Evolutionary conservation across 1,284 basidiomycete species (phyloP).

Genomic region (Mycosarcoma maydis): DNA sequence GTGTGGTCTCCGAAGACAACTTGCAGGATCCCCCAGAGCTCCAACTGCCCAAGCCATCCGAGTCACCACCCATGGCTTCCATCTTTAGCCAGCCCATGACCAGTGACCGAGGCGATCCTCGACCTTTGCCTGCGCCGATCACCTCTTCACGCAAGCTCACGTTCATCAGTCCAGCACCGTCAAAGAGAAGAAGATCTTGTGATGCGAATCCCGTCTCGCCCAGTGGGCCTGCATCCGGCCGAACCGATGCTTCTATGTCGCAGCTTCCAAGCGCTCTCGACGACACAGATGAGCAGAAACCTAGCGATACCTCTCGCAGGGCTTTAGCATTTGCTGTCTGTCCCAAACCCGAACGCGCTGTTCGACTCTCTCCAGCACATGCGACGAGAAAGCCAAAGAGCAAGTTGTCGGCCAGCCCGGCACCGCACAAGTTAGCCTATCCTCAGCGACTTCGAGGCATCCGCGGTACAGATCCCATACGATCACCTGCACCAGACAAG

Average conservation of each 20-base stretch:
- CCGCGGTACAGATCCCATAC: conserved; percentile 32
- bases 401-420: conserved; percentile 43
- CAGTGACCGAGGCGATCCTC: too few relatives aligned
- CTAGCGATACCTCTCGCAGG: conserved; percentile 6
- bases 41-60: conserved; percentile 3
- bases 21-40: not conserved
- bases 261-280: not conserved
- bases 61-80: conserved; percentile 2
- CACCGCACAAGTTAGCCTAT: conserved; percentile 38
- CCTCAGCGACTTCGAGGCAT: conserved; percentile 34
- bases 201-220: not conserved
- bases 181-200: conserved; percentile 7
- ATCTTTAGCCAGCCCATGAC: too few relatives aligned
- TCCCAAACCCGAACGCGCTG: conserved; percentile 30
- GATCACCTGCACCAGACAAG: conserved; percentile 34
- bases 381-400: conserved; percentile 6
- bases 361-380: conserved; percentile 18
- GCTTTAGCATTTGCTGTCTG: conserved; percentile 35
- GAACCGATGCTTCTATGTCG: not conserved
- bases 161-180: conserved; percentile 28
- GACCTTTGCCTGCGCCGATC: not conserved
- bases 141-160: conserved; percentile 20
- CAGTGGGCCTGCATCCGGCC: not conserved
- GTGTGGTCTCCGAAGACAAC: conserved; percentile 10
- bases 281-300: conserved; percentile 3